Evolutionary conservation across 1,284 basidiomycete species (phyloP), one percentile per base, ranked within the genome.

Genomic region (Athelia sp.): DNA sequence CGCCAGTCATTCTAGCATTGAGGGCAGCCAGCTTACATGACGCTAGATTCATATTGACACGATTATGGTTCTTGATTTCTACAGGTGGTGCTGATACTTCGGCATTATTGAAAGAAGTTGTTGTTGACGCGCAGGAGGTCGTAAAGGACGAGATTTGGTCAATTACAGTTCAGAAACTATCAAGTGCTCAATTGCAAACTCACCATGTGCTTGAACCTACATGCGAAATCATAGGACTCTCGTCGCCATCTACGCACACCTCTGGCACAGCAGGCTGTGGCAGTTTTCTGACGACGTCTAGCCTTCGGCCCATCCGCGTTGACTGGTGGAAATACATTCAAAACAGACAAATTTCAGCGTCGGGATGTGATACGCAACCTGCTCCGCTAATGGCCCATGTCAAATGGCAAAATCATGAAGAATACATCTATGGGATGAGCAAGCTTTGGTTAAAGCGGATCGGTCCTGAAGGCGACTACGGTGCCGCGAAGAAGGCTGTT

Each of bases 381-480:
- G 53, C 45, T 15, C 48, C 50, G 34, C 60, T 79, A 1, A 54
- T 70, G 15, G 64, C 70, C 10, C 61, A 60, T 43, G 59, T 83
- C 34, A 73, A 70, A 43, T 87, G 84, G 81, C 70, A 78, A 3
- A 81, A 87, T 58, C 70, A 74, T 18, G 86, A 85, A 62, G 87
- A 89, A 53, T 89, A 83, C 55, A 62, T 74, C n/a, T 64, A 62
- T 14, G 87, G 86, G 0, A 78, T 88, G 35, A 85, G 85, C 56
- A 79, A 71, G 53, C 60, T 75, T 11, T 89, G 85, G 85, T 58
- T 83, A 24, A 64, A 59, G 46, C 72, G 73, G 43, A 66, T 74
- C 10, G 59, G 62, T n/a, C 52, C 45, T 2, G 76, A 81, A 57
- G 77, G 75, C 10, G 63, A 63, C 36, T 46, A 68, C 0, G 79